Percentiles rank a stretch among this genome's conserved stretches.
Evolutionary conservation across 2,329 filamentous ascomycete genomes (phyloP).

Genomic region (Colletotrichum viniferum): DNA sequence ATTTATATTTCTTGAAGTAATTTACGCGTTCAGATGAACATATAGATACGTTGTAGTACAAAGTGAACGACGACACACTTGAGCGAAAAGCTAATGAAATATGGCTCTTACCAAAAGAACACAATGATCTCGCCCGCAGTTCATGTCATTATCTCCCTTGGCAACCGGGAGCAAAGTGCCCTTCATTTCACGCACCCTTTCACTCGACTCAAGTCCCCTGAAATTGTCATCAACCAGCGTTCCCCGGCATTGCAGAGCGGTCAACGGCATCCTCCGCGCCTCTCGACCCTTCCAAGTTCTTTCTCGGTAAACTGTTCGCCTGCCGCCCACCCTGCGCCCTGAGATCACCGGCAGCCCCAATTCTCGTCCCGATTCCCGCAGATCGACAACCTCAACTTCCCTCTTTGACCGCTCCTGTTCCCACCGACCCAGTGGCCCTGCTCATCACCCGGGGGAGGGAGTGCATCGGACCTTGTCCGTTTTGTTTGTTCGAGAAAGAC

Average conservation of each 20-base stretch:
- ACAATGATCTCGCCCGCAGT: neutral
- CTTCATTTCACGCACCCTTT: neutral
- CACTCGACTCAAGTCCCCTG: neutral
- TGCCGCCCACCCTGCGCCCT: neutral
- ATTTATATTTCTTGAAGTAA: neutral
- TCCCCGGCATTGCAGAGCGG: neutral
- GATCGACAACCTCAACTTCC: neutral
- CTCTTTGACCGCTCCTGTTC: neutral
- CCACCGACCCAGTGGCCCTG: neutral
- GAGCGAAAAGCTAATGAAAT: constrained; percentile 4
- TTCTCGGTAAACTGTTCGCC: neutral
- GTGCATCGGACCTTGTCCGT: neutral
- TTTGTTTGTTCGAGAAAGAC: neutral
- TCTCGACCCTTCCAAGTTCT: neutral
- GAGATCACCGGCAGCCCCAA: neutral
- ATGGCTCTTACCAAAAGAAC: neutral
- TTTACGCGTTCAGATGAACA: constrained; percentile 12
- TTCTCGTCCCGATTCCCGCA: neutral
- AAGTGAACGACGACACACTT: constrained; percentile 1
- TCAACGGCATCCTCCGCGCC: neutral
- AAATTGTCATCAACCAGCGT: neutral
- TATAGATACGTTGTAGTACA: constrained; percentile 11
- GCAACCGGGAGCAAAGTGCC: neutral
- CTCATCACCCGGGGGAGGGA: neutral
- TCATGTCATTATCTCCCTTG: neutral